phyloP scores from a whole-genome alignment of 2,329 filamentous ascomycete genomes.

The Aspergillus jensenii region DNA sequence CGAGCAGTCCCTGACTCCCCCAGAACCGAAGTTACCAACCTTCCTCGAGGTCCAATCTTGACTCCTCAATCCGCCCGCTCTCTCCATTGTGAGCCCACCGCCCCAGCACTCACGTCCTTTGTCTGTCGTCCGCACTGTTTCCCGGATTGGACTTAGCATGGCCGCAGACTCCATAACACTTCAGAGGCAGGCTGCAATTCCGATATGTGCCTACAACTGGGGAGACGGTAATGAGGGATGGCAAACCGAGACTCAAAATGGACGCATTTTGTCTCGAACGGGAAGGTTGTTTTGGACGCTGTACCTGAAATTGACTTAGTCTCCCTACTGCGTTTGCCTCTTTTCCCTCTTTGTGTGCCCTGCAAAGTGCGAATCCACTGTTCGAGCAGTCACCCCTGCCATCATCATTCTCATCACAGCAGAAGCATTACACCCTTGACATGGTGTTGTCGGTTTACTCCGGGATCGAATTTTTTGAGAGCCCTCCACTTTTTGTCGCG shows the following conservation, averaged over 20 bases:
- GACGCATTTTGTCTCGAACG: neutral
- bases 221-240: no score
- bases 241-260: neutral
- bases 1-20: conserved; percentile 3
- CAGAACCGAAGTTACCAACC: neutral
- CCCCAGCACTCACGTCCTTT: neutral
- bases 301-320: conserved; percentile 1
- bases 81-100: neutral
- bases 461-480: neutral
- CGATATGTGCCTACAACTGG: no score
- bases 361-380: conserved; percentile 5
- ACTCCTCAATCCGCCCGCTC: neutral
- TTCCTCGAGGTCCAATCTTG: neutral
- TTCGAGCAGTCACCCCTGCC: neutral
- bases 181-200: no score
- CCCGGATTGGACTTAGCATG: conserved; percentile 10
- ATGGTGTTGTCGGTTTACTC: neutral
- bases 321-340: conserved; percentile 11
- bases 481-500: neutral
- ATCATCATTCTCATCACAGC: neutral
- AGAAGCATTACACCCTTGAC: neutral
- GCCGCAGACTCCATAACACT: neutral
- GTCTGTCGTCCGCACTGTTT: conserved; percentile 7
- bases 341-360: conserved; percentile 6
- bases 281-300: conserved; percentile 3